Percentiles rank a stretch among this genome's conserved stretches.
Evolutionary conservation across 2,329 filamentous ascomycete species (phyloP).

Genomic region (Arthrobotrys entomopaga): DNA sequence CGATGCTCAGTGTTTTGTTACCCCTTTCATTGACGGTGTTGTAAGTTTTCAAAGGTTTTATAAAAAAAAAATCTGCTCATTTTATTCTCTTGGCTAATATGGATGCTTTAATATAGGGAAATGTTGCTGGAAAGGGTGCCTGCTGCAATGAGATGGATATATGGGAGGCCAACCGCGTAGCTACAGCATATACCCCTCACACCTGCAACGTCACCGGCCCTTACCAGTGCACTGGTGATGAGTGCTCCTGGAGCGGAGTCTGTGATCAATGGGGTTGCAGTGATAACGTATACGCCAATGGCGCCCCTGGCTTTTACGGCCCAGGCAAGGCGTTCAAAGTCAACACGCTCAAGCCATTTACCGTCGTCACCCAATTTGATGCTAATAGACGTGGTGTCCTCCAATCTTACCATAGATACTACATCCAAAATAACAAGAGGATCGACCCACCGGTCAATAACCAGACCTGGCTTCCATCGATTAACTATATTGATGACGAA

Average conservation of each 20-base stretch:
- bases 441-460: slow-evolving; percentile 62
- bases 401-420: slow-evolving; percentile 65
- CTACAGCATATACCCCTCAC: slow-evolving; percentile 66
- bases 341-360: slow-evolving; percentile 64
- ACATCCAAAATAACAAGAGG: slow-evolving; percentile 66
- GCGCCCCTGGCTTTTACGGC: slow-evolving; percentile 58
- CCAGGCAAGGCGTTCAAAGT: slow-evolving; percentile 63
- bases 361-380: slow-evolving; percentile 68
- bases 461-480: slow-evolving; percentile 64
- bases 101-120: slow-evolving; percentile 57
- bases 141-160: slow-evolving; percentile 63
- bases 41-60: slow-evolving; percentile 57
- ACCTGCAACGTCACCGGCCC: slow-evolving; percentile 65
- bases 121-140: slow-evolving; percentile 61
- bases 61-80: too few species aligned
- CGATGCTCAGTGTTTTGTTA: slow-evolving; percentile 62
- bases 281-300: slow-evolving; percentile 64
- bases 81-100: slow-evolving; percentile 10
- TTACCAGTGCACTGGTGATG: slow-evolving; percentile 64
- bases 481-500: slow-evolving; percentile 62
- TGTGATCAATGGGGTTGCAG: slow-evolving; percentile 65
- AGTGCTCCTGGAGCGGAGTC: slow-evolving; percentile 62
- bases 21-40: slow-evolving; percentile 62
- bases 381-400: slow-evolving; percentile 62
- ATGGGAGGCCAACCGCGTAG: slow-evolving; percentile 66